Conservation (phyloP, 2,329 filamentous ascomycete species). For the Arthrobotrys megalospora region DNA sequence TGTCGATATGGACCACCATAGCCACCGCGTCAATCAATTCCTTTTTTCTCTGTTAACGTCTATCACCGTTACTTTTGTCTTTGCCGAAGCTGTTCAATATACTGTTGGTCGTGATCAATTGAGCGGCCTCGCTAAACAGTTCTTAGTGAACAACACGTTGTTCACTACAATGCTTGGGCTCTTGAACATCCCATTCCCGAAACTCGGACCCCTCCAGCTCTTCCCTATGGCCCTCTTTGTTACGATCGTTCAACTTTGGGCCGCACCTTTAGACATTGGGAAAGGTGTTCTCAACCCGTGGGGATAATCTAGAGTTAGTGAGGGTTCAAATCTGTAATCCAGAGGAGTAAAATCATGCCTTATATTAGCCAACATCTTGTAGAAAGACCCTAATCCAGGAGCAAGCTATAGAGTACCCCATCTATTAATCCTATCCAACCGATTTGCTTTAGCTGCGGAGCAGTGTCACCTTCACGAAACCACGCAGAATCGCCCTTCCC, state of each 20-base stretch:
- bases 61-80: background rate
- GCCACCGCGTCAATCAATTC: background rate
- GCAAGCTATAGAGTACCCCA: too few relatives aligned
- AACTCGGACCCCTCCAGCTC: background rate
- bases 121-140: background rate
- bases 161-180: background rate
- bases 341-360: too few relatives aligned
- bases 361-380: too few relatives aligned
- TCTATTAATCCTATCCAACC: too few relatives aligned
- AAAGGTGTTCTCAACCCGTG: background rate
- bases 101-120: background rate
- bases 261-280: constrained; percentile 1
- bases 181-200: background rate
- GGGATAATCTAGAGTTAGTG: background rate
- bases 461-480: too few relatives aligned
- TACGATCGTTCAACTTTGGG: constrained; percentile 11
- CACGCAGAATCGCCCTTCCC: too few relatives aligned
- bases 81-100: background rate
- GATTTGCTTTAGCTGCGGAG: too few relatives aligned
- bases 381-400: too few relatives aligned
- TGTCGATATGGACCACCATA: too few relatives aligned
- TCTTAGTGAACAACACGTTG: background rate
- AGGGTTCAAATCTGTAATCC: too few relatives aligned
- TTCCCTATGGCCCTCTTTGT: background rate
- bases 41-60: background rate